Evolutionary conservation across 768 basidiomycete genomes (phyloP).

Genomic region (Hygrocybe punicea): DNA sequence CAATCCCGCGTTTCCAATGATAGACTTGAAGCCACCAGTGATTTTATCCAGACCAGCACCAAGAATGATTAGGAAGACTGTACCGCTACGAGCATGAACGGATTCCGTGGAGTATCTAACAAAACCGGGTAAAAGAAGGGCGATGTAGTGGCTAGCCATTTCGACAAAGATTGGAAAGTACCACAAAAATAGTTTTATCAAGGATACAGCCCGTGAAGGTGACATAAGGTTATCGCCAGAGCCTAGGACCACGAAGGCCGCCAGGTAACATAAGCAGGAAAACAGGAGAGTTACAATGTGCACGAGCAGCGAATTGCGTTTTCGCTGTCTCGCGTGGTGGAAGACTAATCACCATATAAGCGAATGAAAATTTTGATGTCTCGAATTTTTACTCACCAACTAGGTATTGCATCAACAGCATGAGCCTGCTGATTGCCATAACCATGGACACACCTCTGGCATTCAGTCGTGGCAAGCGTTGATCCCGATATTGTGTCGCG

Average conservation of each 20-base stretch:
- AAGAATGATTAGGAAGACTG: not conserved
- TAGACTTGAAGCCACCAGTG: slow-evolving; percentile 2
- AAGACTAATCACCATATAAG: not conserved
- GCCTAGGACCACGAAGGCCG: not conserved
- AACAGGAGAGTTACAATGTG: not conserved
- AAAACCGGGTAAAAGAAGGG: not conserved
- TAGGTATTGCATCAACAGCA: not conserved
- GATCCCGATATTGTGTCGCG: not conserved
- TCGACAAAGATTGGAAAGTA: not conserved
- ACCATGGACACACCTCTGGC: not conserved
- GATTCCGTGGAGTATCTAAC: not conserved
- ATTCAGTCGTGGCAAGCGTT: not conserved
- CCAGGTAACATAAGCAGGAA: not conserved
- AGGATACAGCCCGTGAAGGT: not conserved
- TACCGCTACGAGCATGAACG: not conserved
- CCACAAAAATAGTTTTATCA: not conserved
- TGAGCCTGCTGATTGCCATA: not conserved
- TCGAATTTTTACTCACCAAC: not conserved
- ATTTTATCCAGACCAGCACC: slow-evolving; percentile 1
- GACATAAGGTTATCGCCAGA: not conserved
- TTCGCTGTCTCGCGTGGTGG: not conserved
- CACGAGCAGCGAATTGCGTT: not conserved
- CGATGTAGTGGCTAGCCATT: not conserved
- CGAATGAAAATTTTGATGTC: no score
- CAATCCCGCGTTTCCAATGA: slow-evolving; percentile 1